Evolutionary conservation across 495 filamentous ascomycete species (phyloP).

Genomic region (Recurvomyces mirabilis): DNA sequence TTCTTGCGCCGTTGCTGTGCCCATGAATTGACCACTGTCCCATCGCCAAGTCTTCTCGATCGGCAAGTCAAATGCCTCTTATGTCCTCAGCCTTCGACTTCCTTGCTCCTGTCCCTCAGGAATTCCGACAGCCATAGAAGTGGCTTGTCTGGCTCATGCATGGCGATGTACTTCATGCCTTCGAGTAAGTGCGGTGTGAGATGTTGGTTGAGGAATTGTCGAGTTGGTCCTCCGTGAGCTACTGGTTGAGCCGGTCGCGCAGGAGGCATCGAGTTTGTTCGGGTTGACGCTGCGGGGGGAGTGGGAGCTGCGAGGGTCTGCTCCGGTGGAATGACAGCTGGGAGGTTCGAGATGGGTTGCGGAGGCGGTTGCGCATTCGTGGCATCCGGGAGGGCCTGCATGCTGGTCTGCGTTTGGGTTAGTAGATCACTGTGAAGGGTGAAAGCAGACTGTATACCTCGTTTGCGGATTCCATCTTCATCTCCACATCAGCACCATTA

Average conservation of each 20-base stretch:
- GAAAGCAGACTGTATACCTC: too few relatives aligned
- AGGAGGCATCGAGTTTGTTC: conserved; percentile 26
- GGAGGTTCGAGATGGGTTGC: too few relatives aligned
- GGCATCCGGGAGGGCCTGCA: too few relatives aligned
- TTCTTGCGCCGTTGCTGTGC: too few relatives aligned
- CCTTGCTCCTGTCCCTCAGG: conserved; percentile 67
- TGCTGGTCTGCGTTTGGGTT: too few relatives aligned
- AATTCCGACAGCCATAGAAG: conserved; percentile 78
- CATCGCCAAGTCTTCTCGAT: too few relatives aligned
- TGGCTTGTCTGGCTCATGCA: conserved; percentile 81
- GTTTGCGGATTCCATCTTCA: background rate
- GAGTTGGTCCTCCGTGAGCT: conserved; percentile 70
- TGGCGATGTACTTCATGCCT: conserved; percentile 80
- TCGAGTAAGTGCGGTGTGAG: conserved; percentile 76
- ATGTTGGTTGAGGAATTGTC: conserved; percentile 82
- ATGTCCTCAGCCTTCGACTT: conserved; percentile 37
- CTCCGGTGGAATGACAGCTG: too few relatives aligned
- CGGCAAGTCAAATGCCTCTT: too few relatives aligned
- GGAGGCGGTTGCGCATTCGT: too few relatives aligned
- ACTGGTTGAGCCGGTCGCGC: conserved; percentile 25
- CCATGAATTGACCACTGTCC: too few relatives aligned
- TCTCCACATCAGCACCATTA: background rate
- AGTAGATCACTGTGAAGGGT: too few relatives aligned
- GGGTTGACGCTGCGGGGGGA: conserved; percentile 31
- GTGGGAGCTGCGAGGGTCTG: conserved; percentile 10